A percentile compares a stretch with the other conserved stretches of the same genome.
Evolutionary conservation across 2,329 filamentous ascomycete genomes (phyloP).

Genomic region (Aspergillus brasiliensis): DNA sequence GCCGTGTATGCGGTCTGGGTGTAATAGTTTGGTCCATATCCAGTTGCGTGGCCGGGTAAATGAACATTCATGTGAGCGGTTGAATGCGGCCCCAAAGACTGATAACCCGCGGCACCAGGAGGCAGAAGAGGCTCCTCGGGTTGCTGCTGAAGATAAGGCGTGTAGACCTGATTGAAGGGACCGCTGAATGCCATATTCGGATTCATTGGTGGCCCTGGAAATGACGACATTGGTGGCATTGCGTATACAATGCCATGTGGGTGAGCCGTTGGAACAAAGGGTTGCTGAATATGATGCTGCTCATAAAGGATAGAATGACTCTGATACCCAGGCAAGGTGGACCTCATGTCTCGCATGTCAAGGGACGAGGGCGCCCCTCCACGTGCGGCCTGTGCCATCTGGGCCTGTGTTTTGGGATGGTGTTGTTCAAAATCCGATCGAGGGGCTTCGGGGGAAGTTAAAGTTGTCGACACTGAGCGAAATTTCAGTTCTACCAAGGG

Average conservation of each 20-base stretch:
- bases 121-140: conserved; percentile 19
- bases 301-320: conserved; percentile 28
- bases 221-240: conserved; percentile 31
- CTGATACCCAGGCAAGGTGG: conserved; percentile 31
- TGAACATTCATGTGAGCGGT: conserved; percentile 21
- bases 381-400: conserved; percentile 23
- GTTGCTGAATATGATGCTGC: conserved; percentile 30
- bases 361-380: conserved; percentile 23
- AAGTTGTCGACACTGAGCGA: conserved; percentile 12
- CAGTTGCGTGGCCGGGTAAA: conserved; percentile 20
- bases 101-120: conserved; percentile 21
- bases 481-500: neutral
- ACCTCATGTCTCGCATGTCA: conserved; percentile 34
- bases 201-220: conserved; percentile 17
- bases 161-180: conserved; percentile 29
- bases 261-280: conserved; percentile 26
- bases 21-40: conserved; percentile 32
- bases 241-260: conserved; percentile 34
- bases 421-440: conserved; percentile 24
- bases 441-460: conserved; percentile 3
- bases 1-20: conserved; percentile 25
- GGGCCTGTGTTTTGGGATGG: conserved; percentile 20
- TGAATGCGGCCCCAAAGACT: conserved; percentile 23
- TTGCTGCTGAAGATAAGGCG: conserved; percentile 31
- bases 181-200: conserved; percentile 27